phyloP scores from a whole-genome alignment of 495 filamentous ascomycete genomes.

The Penicillium riverlandense region DNA sequence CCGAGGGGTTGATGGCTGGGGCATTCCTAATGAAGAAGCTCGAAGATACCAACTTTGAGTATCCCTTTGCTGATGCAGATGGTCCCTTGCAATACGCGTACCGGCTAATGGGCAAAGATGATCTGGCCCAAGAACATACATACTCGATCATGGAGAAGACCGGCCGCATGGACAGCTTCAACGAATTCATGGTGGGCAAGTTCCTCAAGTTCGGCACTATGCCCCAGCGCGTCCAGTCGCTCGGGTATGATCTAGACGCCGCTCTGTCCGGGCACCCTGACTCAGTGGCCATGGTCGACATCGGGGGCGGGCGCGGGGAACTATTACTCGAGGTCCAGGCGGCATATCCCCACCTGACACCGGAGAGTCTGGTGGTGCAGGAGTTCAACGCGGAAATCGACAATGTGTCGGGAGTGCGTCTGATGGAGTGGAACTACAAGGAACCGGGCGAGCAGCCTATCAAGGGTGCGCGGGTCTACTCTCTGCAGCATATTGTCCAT shows the following conservation, averaged over 20 bases:
- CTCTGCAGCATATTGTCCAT: constrained; percentile 36
- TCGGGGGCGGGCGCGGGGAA: constrained; percentile 47
- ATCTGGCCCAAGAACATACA: constrained; percentile 23
- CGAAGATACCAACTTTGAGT: constrained; percentile 23
- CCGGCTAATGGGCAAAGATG: constrained; percentile 21
- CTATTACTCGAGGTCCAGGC: constrained; percentile 38
- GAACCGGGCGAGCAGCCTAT: constrained; percentile 24
- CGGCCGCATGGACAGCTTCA: constrained; percentile 36
- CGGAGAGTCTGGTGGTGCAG: constrained; percentile 40
- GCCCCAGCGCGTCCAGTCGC: constrained; percentile 16
- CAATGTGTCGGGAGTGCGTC: constrained; percentile 14
- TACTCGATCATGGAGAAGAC: constrained; percentile 32
- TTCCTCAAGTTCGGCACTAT: constrained; percentile 25
- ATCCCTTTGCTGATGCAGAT: constrained; percentile 26
- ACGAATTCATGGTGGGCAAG: constrained; percentile 34
- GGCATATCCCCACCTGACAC: constrained; percentile 28
- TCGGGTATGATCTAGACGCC: constrained; percentile 24
- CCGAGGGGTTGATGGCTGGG: constrained; percentile 26
- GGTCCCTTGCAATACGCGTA: constrained; percentile 31
- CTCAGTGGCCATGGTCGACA: constrained; percentile 40
- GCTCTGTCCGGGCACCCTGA: constrained; percentile 18
- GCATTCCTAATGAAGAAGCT: constrained; percentile 33
- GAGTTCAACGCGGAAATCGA: constrained; percentile 31
- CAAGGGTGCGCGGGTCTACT: constrained; percentile 34
- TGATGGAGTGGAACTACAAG: constrained; percentile 33